phyloP scores from a whole-genome alignment of 495 filamentous ascomycete species.

The Paragyromitra xinjiangensis region DNA sequence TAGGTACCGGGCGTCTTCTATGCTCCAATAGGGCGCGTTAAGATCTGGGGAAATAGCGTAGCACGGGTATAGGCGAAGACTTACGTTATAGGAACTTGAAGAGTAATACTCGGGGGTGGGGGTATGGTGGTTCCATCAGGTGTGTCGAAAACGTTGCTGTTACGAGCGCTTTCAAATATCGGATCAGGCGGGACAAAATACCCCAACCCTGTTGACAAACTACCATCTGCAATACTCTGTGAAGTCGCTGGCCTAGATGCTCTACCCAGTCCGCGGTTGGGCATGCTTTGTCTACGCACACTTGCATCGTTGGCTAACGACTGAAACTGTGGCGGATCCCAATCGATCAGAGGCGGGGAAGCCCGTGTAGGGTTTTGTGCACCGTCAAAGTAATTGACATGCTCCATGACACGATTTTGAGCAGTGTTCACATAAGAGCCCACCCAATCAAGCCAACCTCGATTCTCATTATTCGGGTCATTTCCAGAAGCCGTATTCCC shows the following conservation, averaged over 20 bases:
- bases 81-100: not conserved
- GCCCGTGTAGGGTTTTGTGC: not conserved
- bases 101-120: not conserved
- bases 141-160: not conserved
- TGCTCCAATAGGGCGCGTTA: not conserved
- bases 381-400: constrained; percentile 4
- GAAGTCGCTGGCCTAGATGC: not conserved
- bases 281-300: not conserved
- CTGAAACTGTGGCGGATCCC: not conserved
- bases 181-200: not conserved
- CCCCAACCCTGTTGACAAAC: not conserved
- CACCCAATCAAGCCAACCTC: constrained; percentile 20
- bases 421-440: constrained; percentile 11
- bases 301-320: not conserved
- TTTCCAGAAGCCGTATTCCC: not conserved
- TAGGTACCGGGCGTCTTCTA: not conserved
- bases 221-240: not conserved
- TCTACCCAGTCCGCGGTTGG: not conserved
- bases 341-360: not conserved
- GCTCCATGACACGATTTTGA: constrained; percentile 18
- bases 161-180: not conserved
- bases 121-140: not conserved
- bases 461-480: not conserved
- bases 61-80: not conserved
- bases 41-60: not conserved